Percentiles rank a stretch among this genome's conserved stretches.
Evolutionary conservation across 2,329 filamentous ascomycete genomes (phyloP).

Genomic region (Balansia obtecta): DNA sequence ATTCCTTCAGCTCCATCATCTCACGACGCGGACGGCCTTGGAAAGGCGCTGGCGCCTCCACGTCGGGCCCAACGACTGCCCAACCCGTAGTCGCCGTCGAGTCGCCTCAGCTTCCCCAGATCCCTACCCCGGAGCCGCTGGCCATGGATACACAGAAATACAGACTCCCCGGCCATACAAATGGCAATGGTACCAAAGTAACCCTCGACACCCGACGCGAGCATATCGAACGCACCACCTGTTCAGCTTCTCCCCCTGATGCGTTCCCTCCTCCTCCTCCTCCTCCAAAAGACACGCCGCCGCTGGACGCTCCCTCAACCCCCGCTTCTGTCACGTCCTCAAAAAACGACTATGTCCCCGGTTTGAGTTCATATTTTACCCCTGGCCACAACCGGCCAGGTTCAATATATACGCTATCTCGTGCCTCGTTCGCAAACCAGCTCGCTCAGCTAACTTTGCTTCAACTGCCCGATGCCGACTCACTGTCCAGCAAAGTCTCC

Average conservation of each 20-base stretch:
- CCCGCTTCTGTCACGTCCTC: slow-evolving; percentile 18
- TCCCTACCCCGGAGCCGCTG: slow-evolving; percentile 34
- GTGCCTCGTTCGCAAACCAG: slow-evolving; percentile 86
- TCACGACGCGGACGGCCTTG: slow-evolving; percentile 59
- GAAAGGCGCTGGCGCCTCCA: slow-evolving; percentile 46
- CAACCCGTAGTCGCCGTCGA: slow-evolving; percentile 16
- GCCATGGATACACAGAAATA: slow-evolving; percentile 66
- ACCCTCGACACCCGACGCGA: slow-evolving; percentile 44
- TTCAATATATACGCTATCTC: slow-evolving; percentile 87
- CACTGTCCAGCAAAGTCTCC: slow-evolving; percentile 70
- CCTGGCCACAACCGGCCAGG: slow-evolving; percentile 57
- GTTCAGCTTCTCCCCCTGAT: slow-evolving; percentile 25
- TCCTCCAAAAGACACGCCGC: slow-evolving; percentile 30
- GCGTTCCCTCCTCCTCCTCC: slow-evolving; percentile 24
- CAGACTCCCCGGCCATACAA: slow-evolving; percentile 56
- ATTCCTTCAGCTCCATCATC: slow-evolving; percentile 36
- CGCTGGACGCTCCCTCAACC: slow-evolving; percentile 10
- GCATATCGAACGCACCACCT: slow-evolving; percentile 39
- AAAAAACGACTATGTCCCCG: slow-evolving; percentile 33
- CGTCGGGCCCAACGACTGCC: slow-evolving; percentile 15
- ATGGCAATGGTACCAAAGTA: slow-evolving; percentile 54
- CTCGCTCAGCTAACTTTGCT: slow-evolving; percentile 85
- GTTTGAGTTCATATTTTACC: slow-evolving; percentile 52
- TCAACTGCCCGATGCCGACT: slow-evolving; percentile 73
- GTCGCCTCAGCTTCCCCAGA: slow-evolving; percentile 36